These are phyloP conservation scores for Sclerotinia sclerotiorum DNA, from an alignment of 2,329 filamentous ascomycete species.

Conservation along the genomic window DNA sequence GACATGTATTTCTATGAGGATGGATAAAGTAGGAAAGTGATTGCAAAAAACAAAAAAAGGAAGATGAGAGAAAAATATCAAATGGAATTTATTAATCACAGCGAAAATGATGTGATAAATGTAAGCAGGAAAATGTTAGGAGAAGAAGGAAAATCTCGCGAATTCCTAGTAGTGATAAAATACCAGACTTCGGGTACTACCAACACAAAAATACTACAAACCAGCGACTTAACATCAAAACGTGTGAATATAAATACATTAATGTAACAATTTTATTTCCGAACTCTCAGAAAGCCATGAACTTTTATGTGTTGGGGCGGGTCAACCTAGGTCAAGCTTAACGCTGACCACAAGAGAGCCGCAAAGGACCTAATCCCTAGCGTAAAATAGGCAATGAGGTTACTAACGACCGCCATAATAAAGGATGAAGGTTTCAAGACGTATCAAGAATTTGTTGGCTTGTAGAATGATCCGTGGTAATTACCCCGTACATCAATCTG, in stretches of 20 bases:
- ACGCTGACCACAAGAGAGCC: slow-evolving; percentile 9
- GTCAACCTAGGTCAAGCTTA: slow-evolving; percentile 7
- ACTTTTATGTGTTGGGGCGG: background rate
- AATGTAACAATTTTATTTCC: background rate
- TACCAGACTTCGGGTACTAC: slow-evolving; percentile 7
- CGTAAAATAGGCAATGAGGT: background rate
- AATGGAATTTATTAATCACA: background rate
- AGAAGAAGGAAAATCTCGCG: background rate
- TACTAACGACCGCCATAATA: background rate
- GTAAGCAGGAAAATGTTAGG: background rate
- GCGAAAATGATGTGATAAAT: background rate
- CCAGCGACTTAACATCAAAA: background rate
- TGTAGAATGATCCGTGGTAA: background rate
- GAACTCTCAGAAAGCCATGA: background rate
- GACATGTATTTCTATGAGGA: slow-evolving; percentile 16
- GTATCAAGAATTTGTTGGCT: background rate
- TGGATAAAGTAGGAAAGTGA: background rate
- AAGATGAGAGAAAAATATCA: no score
- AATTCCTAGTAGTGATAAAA: background rate
- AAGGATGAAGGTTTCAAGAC: no score
- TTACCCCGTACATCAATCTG: no score
- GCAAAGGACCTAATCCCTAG: background rate
- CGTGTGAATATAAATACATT: no score
- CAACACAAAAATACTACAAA: background rate
- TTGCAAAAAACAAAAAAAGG: background rate